Base-by-base conservation (phyloP, 768 basidiomycete genomes). In the Neoboletus magnificus region DNA sequence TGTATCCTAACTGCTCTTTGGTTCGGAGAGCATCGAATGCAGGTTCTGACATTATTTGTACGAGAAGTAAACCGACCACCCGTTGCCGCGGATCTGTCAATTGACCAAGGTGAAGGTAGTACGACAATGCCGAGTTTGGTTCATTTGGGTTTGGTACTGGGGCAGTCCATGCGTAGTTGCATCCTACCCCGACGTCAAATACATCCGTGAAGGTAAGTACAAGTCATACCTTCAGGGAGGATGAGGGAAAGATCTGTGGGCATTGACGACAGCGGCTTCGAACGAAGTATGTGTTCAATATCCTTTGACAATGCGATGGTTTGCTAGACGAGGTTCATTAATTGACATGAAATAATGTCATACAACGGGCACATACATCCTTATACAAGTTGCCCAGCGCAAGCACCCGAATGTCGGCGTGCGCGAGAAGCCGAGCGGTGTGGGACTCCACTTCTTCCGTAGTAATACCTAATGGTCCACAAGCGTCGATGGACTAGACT, bases 1-100 rank as follows among this genome's bases (percentile, higher is more conserved):
- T 79, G 69, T 99, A 99, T 6, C 97, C 97, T 1, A 99, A 79
- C 71, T 99, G 97, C 67, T 98, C 93, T 67, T 92, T 86, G 4
- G 95, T 98, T 29, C 97, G 86, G 30, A 99, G 81, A 23, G 86
- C 76, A 67, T 96, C 86, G 73, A 98, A 99, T 11, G 89, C 82
- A 1, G 95, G 96, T 63, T 99, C 97, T n/a, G 81, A 77, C 36
- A 95, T 78, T 54, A 98, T 89, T 62, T 95, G 92, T 0, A 80
- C 79, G 23, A 98, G 83, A 15, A 99, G 79, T 2, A 84, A 74
- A 23, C 86, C 79, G 2, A 79, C 77, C 25, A 90, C 85, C 4
- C 94, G 85, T 12, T 82, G 73, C 20, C 70, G 78, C 44, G 83
- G 79, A 66, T 94, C 83, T 8, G 76, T 75, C 32, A 84, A 67